Evolutionary conservation across 306 rosid species (phyloP).

Genomic region (Casuarina glauca): DNA sequence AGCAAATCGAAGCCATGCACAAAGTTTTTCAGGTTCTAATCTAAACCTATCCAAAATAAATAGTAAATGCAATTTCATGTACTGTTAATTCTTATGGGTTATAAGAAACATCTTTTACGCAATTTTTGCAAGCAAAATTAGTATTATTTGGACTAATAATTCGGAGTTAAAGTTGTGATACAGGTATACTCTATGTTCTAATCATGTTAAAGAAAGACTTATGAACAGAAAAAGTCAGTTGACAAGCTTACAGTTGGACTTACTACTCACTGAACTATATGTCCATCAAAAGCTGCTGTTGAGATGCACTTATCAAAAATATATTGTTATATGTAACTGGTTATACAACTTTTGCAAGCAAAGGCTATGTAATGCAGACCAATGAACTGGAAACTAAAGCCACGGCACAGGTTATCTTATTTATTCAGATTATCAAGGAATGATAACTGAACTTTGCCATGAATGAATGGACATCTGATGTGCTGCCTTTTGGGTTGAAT

Average conservation of each 20-base stretch:
- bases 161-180: conserved; percentile 72
- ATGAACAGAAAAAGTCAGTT: conserved; percentile 62
- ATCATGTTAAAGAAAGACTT: conserved; percentile 62
- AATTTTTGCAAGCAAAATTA: conserved; percentile 38
- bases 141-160: conserved; percentile 68
- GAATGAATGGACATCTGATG: not conserved
- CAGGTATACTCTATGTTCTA: conserved; percentile 70
- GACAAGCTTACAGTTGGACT: conserved; percentile 49
- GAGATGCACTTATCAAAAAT: conserved; percentile 38
- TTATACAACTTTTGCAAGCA: conserved; percentile 27
- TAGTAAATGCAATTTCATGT: conserved; percentile 48
- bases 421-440: conserved; percentile 16
- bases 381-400: conserved; percentile 29
- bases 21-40: conserved; percentile 99
- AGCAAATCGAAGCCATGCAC: conserved; percentile 99
- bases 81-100: conserved; percentile 40
- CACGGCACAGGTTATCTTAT: conserved; percentile 22
- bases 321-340: conserved; percentile 24
- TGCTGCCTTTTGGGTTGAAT: not conserved
- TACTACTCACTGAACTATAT: conserved; percentile 47
- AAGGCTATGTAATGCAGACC: conserved; percentile 20
- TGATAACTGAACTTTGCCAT: conserved; percentile 9
- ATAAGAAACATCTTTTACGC: conserved; percentile 25
- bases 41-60: conserved; percentile 80
- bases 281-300: conserved; percentile 44